Conservation (phyloP, 768 basidiomycete genomes). For the Lactifluus subvellereus region DNA sequence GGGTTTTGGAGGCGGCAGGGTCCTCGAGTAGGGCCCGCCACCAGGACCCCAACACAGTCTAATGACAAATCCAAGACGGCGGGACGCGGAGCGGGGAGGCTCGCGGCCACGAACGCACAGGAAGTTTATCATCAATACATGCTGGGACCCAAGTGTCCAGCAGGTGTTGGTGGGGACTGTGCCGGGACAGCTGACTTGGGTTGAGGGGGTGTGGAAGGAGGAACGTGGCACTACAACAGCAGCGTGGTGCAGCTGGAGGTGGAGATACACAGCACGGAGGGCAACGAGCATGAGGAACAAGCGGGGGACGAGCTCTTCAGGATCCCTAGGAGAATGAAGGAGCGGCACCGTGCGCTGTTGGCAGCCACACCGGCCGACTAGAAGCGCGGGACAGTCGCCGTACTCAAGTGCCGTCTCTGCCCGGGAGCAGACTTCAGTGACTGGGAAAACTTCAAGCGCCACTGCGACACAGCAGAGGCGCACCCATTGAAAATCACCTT, state of each 20-base stretch:
- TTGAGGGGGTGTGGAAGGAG: background rate
- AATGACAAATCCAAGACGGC: background rate
- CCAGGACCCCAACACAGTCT: background rate
- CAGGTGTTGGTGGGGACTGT: background rate
- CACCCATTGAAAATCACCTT: background rate
- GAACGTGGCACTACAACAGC: background rate
- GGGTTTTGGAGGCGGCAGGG: background rate
- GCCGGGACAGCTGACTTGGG: background rate
- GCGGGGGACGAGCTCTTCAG: too few relatives aligned
- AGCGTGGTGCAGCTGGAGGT: background rate
- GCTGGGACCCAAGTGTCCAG: background rate
- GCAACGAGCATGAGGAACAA: background rate
- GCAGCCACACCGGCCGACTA: background rate
- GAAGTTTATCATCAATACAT: background rate
- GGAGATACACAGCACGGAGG: background rate
- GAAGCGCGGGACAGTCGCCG: background rate
- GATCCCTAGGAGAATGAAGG: background rate
- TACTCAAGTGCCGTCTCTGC: background rate
- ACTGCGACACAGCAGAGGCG: background rate
- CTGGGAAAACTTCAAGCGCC: background rate
- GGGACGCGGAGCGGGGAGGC: background rate
- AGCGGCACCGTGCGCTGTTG: background rate
- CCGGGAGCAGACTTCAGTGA: background rate
- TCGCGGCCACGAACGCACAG: background rate
- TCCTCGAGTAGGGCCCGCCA: background rate